A percentile compares a stretch with the other conserved stretches of the same genome.
Conservation (phyloP, 2,329 filamentous ascomycete genomes). For the Mycosphaerella arachidis region DNA sequence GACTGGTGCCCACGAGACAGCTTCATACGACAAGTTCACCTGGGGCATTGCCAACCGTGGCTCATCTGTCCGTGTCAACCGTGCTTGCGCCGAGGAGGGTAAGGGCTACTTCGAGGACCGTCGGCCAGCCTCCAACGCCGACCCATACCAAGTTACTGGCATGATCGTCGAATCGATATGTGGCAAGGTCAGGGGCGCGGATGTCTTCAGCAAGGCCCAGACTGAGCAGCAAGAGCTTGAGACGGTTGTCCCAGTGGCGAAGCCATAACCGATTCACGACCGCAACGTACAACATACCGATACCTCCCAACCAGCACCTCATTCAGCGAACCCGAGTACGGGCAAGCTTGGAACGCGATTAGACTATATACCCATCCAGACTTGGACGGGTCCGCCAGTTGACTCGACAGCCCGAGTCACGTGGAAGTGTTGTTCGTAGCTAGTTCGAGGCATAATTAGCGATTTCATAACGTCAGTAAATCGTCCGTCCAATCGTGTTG, state of each 20-base stretch:
- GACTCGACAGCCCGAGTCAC: not conserved
- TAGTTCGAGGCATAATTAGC: conserved; percentile 5
- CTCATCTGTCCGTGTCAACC: conserved; percentile 86
- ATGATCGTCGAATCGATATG: conserved; percentile 69
- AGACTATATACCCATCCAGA: conserved; percentile 16
- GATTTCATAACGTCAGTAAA: not conserved
- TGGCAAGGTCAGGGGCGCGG: conserved; percentile 48
- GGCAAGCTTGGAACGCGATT: conserved; percentile 8
- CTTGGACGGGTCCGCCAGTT: conserved; percentile 7
- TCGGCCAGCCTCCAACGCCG: conserved; percentile 70
- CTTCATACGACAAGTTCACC: conserved; percentile 85
- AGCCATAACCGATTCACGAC: conserved; percentile 27
- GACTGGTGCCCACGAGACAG: conserved; percentile 91
- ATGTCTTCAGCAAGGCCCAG: conserved; percentile 39
- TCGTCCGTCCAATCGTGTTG: not conserved
- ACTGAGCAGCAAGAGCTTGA: conserved; percentile 34
- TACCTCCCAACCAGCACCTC: not conserved
- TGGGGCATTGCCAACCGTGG: conserved; percentile 96
- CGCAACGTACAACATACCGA: not conserved
- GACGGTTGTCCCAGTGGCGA: conserved; percentile 30
- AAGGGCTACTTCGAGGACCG: conserved; percentile 86
- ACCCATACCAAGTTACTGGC: conserved; percentile 79
- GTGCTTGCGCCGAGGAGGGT: conserved; percentile 77
- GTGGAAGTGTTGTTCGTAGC: not conserved
- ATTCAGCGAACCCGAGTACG: conserved; percentile 1